Base-by-base conservation (phyloP, 2,329 filamentous ascomycete species). In the Rasamsonia emersonii region DNA sequence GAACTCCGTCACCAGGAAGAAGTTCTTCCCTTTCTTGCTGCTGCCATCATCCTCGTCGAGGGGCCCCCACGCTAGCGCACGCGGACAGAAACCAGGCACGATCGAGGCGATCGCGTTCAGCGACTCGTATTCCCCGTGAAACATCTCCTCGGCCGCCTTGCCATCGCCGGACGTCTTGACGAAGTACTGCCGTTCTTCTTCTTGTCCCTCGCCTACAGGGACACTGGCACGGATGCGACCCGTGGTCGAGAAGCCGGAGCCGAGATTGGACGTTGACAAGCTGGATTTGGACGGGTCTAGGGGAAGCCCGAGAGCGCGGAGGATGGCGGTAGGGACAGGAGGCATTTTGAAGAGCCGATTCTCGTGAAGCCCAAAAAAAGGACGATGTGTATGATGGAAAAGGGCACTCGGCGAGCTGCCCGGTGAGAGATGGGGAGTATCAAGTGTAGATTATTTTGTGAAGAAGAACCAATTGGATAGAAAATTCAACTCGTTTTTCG, bases 21-120 rank as follows among this genome's bases (percentile, higher is more conserved):
- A 67, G 4, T 38, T 51, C 33, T 46, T 50, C 1, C 58, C 64
- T 17, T 26, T 13, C 6, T 11, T 13, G 7, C 11, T 13, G 11
- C 24, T 11, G 15, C 11, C 64, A 2, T 67, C 49, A 1, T 52
- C 50, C 1, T 64, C 57, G 8, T 65, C 56, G 7, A 79, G 61
- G 1, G 56, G 43, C 1, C 88, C 88, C 51, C 84, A 76, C 19
- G 82, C 84, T 51, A 86, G 70, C 0, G 83, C 80, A 28, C 69
- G 68, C 0, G 88, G 86, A 50, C 83, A 89, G 32, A 95, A 73
- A 18, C 71, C 71, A 1, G 86, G 82, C 0, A 91, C 80, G 9
- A 68, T 67, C 27, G 65, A 51, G 52, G 86, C 73, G 43, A 96
- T 83, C 33, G 86, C 83, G 50, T 86, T 88, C 33, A 95, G 74